phyloP scores from a whole-genome alignment of 2,329 filamentous ascomycete species.

The Botrytis aclada region DNA sequence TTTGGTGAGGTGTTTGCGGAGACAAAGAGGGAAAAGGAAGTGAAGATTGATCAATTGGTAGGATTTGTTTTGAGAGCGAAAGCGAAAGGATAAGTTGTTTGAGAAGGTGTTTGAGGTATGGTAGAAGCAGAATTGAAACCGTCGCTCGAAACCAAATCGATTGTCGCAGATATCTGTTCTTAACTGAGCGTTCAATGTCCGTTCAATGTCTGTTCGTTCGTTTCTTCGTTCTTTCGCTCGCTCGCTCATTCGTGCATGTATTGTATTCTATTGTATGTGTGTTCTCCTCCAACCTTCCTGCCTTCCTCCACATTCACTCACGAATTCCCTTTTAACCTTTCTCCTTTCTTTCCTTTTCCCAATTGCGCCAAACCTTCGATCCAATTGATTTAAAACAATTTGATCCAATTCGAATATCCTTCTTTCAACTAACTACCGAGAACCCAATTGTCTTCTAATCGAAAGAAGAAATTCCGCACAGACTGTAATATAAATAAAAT shows the following conservation, averaged over 20 bases:
- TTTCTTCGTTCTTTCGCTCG: background rate
- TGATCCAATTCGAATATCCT: background rate
- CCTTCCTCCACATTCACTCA: background rate
- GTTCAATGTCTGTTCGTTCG: background rate
- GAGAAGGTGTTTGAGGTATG: constrained; percentile 6
- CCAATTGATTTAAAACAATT: constrained; percentile 9
- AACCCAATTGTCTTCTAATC: background rate
- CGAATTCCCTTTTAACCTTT: background rate
- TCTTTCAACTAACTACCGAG: background rate
- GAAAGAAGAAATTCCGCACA: constrained; percentile 7
- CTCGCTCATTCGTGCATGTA: background rate
- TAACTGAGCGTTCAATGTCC: background rate
- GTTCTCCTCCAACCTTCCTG: background rate
- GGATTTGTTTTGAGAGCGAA: background rate
- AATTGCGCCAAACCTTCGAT: background rate
- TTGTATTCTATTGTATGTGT: background rate
- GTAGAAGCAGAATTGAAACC: background rate
- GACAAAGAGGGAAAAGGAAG: background rate
- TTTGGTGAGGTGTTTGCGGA: background rate
- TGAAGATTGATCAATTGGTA: background rate
- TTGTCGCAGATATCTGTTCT: background rate
- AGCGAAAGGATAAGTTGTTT: background rate
- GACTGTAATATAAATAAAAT: constrained; percentile 12
- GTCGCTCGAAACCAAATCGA: background rate
- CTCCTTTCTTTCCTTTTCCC: constrained; percentile 6